phyloP scores from a whole-genome alignment of 331 rosid genomes.

The Rosa hybrid region DNA sequence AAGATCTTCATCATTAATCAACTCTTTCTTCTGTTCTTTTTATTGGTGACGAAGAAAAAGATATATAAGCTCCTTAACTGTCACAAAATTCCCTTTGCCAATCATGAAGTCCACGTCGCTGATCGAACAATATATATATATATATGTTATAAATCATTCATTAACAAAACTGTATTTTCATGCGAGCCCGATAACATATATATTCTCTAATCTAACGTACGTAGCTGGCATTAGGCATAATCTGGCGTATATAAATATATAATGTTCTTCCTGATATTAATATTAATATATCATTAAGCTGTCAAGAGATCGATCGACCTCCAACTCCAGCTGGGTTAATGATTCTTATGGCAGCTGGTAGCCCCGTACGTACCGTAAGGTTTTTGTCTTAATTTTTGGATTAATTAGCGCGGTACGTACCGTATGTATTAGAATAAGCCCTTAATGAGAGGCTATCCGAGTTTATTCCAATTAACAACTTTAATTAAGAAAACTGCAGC shows the following conservation, averaged over 20 bases:
- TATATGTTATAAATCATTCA: background rate
- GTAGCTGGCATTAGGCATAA: conserved; percentile 23
- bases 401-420: background rate
- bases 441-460: background rate
- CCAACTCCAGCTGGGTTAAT: background rate
- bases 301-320: conserved; percentile 9
- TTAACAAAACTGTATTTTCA: background rate
- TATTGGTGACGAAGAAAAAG: background rate
- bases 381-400: background rate
- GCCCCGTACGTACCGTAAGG: conserved; percentile 9
- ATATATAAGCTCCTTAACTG: background rate
- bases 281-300: background rate
- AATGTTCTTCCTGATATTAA: background rate
- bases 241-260: conserved; percentile 1
- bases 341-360: conserved; percentile 16
- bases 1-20: background rate
- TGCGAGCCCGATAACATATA: background rate
- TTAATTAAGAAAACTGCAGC: background rate
- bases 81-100: conserved; percentile 12
- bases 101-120: conserved; percentile 29
- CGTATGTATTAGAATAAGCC: conserved; percentile 1
- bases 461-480: conserved; percentile 2
- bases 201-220: background rate
- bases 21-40: background rate
- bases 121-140: background rate